A percentile compares a stretch with the other conserved stretches of the same genome.
Conservation (phyloP, 2,329 filamentous ascomycete species). For the Ophiostoma piceae region DNA sequence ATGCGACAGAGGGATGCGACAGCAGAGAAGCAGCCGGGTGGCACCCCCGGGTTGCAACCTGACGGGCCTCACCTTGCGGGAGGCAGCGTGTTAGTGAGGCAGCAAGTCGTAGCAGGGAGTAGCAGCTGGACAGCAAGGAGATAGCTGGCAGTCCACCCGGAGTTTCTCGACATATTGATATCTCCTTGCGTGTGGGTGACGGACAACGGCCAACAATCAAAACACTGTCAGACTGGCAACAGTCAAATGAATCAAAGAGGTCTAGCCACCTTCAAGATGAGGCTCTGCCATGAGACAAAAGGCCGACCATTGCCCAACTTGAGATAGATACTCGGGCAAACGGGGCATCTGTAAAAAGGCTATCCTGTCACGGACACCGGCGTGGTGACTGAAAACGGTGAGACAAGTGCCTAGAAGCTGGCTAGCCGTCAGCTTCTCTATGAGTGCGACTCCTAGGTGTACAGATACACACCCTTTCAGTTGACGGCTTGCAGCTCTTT, state of each 20-base stretch:
- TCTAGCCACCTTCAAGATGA: neutral
- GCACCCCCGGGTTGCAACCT: neutral
- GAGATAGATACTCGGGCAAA: neutral
- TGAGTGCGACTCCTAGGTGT: neutral
- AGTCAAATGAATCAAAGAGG: neutral
- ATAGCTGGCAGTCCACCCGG: neutral
- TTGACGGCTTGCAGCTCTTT: neutral
- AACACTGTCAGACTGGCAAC: neutral
- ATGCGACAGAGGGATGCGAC: conserved; percentile 4
- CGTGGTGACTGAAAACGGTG: neutral
- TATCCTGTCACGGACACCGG: neutral
- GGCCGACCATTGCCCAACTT: neutral
- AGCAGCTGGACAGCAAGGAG: neutral
- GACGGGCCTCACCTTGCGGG: conserved; percentile 7
- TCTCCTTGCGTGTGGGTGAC: neutral
- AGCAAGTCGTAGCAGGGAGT: neutral
- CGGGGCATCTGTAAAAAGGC: neutral
- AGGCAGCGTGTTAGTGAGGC: conserved; percentile 1
- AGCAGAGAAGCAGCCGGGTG: neutral
- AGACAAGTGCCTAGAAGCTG: neutral
- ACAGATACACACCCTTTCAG: conserved; percentile 1
- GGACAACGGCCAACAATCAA: neutral
- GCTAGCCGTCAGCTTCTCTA: neutral
- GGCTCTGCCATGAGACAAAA: conserved; percentile 5
- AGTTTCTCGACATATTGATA: neutral